These are phyloP conservation scores for Asterophora lycoperdoides DNA, from an alignment of 768 basidiomycete genomes.

Conservation along the genomic window DNA sequence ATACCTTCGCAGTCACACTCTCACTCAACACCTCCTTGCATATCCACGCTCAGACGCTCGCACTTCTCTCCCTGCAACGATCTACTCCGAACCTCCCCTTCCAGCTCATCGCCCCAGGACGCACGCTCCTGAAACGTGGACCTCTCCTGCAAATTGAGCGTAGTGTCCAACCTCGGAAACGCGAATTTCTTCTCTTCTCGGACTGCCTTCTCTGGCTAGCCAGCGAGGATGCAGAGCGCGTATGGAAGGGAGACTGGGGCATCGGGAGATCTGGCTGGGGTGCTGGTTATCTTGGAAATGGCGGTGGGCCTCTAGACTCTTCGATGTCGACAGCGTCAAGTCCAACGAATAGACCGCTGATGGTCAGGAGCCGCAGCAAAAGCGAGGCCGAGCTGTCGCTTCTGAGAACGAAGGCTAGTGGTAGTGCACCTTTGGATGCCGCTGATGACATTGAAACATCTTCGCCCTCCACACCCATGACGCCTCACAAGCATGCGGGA, in stretches of 20 bases:
- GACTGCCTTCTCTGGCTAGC: conserved; percentile 80
- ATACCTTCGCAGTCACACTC: conserved; percentile 51
- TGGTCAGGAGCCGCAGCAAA: conserved; percentile 49
- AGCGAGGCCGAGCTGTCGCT: conserved; percentile 54
- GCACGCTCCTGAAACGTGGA: conserved; percentile 71
- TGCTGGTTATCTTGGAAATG: conserved; percentile 14
- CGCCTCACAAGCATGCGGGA: conserved; percentile 10
- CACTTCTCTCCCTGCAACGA: conserved; percentile 74
- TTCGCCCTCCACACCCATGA: conserved; percentile 22
- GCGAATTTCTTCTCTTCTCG: conserved; percentile 78
- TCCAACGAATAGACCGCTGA: conserved; percentile 21
- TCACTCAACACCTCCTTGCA: conserved; percentile 79
- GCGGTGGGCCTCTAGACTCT: conserved; percentile 15
- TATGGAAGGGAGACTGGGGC: conserved; percentile 32
- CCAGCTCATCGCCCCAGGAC: conserved; percentile 75
- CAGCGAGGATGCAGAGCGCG: conserved; percentile 38
- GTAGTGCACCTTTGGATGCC: background rate
- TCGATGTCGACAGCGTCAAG: conserved; percentile 10
- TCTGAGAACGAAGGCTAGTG: conserved; percentile 4
- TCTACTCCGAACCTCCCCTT: conserved; percentile 72
- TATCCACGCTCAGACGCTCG: conserved; percentile 70
- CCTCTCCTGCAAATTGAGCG: conserved; percentile 53
- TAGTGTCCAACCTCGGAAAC: conserved; percentile 45
- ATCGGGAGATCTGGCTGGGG: conserved; percentile 23
- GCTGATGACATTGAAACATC: conserved; percentile 7